These are phyloP conservation scores for Chamaecrista fasciculata DNA, from an alignment of 306 rosid species.

Conservation along the genomic window DNA sequence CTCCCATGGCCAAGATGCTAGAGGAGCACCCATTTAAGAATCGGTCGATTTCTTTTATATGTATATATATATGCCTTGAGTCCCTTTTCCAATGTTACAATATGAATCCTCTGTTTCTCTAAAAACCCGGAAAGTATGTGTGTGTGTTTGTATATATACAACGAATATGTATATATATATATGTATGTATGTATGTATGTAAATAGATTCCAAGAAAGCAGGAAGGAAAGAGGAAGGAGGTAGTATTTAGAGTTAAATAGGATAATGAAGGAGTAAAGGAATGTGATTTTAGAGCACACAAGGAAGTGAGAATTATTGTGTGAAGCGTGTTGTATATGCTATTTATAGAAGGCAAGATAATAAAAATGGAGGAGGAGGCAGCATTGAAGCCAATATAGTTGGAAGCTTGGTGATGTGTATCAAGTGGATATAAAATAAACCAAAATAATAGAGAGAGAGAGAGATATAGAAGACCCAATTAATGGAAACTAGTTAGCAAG, in stretches of 20 bases:
- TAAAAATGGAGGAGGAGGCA: not conserved
- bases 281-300: not conserved
- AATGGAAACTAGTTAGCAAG: no score
- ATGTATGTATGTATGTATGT: no score
- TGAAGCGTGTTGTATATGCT: not conserved
- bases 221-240: not conserved
- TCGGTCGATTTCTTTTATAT: not conserved
- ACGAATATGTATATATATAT: no score
- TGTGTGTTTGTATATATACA: no score
- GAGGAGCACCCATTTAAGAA: constrained; percentile 57
- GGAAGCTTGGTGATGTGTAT: not conserved
- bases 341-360: constrained; percentile 27
- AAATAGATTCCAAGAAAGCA: not conserved
- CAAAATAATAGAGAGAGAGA: no score
- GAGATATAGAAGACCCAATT: no score
- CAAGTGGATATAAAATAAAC: no score
- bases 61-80: not conserved
- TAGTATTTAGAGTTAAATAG: not conserved
- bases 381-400: not conserved
- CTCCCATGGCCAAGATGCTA: constrained; percentile 91
- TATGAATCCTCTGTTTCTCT: not conserved
- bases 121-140: not conserved
- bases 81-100: not conserved
- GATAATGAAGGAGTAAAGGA: not conserved
- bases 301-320: not conserved